Evolutionary conservation across 495 filamentous ascomycete genomes (phyloP).

Genomic region (Bryoglossum gracile): DNA sequence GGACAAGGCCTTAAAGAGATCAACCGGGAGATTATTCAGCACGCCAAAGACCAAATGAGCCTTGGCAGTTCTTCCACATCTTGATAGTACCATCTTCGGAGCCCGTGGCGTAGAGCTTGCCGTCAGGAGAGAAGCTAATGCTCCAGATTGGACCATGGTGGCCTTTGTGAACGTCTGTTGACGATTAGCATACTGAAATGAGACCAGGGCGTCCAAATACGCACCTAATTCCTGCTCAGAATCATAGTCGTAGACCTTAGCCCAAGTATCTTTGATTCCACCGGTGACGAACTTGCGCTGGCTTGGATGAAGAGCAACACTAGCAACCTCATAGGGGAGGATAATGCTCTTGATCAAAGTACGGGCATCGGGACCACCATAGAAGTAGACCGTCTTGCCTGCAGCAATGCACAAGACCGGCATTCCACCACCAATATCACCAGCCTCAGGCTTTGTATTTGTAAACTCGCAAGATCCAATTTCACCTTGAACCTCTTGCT

Average conservation of each 20-base stretch:
- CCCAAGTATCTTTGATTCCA: slow-evolving; percentile 87
- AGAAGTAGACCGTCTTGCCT: slow-evolving; percentile 88
- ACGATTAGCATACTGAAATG: slow-evolving; percentile 23
- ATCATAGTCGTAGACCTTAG: slow-evolving; percentile 82
- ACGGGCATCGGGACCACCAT: slow-evolving; percentile 65
- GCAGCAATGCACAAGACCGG: slow-evolving; percentile 61
- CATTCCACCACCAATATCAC: slow-evolving; percentile 45
- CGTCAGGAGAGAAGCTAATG: slow-evolving; percentile 86
- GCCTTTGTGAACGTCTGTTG: slow-evolving; percentile 79
- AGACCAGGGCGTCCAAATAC: slow-evolving; percentile 20
- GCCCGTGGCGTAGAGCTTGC: slow-evolving; percentile 90
- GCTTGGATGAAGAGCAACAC: slow-evolving; percentile 76
- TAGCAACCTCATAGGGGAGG: slow-evolving; percentile 76
- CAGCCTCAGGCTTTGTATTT: slow-evolving; percentile 32
- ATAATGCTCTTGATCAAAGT: slow-evolving; percentile 68
- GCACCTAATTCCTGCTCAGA: slow-evolving; percentile 66
- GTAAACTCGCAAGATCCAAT: slow-evolving; percentile 90
- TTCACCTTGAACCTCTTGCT: slow-evolving; percentile 67
- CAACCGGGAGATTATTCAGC: slow-evolving; percentile 12
- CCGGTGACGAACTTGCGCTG: slow-evolving; percentile 81
- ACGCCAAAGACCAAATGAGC: slow-evolving; percentile 47
- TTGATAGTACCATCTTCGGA: slow-evolving; percentile 98
- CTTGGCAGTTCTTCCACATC: slow-evolving; percentile 60
- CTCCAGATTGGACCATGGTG: slow-evolving; percentile 98
- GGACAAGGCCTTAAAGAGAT: neutral